Base-by-base conservation (phyloP, 805 yeast species). In the Wickerhamomyces silvicola region DNA sequence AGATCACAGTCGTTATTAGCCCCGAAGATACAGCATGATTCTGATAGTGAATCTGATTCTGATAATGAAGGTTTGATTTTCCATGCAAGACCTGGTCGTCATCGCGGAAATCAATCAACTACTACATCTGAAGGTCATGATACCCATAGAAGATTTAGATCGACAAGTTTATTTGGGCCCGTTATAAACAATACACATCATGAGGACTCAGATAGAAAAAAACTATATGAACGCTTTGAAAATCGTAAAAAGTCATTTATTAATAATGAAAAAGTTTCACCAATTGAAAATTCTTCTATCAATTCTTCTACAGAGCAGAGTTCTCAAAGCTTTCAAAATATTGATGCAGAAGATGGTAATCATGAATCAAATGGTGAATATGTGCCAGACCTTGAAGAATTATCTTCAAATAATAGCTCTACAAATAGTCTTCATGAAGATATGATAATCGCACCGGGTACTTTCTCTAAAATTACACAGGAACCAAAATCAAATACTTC, bases 1-100 rank as follows among this genome's bases (percentile, higher is more conserved):
- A 36, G 51, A 31, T 45, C 54, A 9, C 50, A 47, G 17, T 47
- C 51, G 5, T 20, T 50, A 15, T 22, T 48, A 10, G 33, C 24
- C 8, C 48, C 46, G 4, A 42, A 28, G 18, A 14, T 8, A 9
- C 21, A 22, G n/a, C 18, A 28, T 8, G 32, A 31, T 8, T 37
- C 33, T 16, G 42, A 34, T 24, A 37, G 40, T 10, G 45, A 42
- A 5, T 36, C 45, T 6, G 32, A 33, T 26, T 41, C 46, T 2
- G 52, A 48, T 26, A 45, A 43, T 12, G 56, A 51, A 21, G 56
- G 55, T 10, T 28, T 51, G 7, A 50, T 48, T 15, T 50, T 51
- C 32, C 39, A 37, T n/a, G 52, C 38, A 1, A 26, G 35, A 1
- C 35, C 43, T 9, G 27, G 44, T 24, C 36, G 46, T 24, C 37